Evolutionary conservation across 805 yeast genomes (phyloP), one percentile per base, ranked within the genome.

Genomic region (Candida insectorum): DNA sequence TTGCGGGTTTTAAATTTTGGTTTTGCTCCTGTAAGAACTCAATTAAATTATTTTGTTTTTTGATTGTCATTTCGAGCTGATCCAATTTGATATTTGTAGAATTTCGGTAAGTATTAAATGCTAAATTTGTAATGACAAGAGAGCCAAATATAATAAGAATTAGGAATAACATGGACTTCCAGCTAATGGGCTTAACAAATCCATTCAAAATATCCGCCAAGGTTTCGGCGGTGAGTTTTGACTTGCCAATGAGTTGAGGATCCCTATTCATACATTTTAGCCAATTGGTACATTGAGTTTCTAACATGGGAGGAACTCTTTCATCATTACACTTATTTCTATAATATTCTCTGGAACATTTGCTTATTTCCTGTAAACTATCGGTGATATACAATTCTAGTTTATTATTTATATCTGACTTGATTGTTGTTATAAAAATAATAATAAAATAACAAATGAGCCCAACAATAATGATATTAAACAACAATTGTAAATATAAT

Each of bases 171-270:
- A 84, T 67, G 3, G 88, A 66, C 52, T 84, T 81, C 74, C 85
- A 73, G 20, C 81, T 75, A 24, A 86, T 80, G 2, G 85, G 82
- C 37, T 71, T 75, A 15, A 85, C 59, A 48, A 86, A 86, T 2
- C 88, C 78, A 56, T 87, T 84, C 28, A 87, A 63, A 6, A 85
- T 83, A 41, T 83, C 91, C 1, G 94, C 95, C 46, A 86, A 70
- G 0, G 91, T 81, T 51, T 81, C 88, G 0, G 94, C 94, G 29
- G 88, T 79, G 35, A 87, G 71, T 40, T 70, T 71, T 1, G 91
- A 84, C 30, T 77, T 71, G 3, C 85, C 89, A 9, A 80, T 70
- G 54, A 34, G 60, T 46, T 73, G 71, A 7, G 95, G 89, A 42
- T 86, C 91, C 30, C 79, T 62, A 46, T 79, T 76, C 88, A 86